phyloP scores from a whole-genome alignment of 345 rosid species.

The Boechera divaricarpa region DNA sequence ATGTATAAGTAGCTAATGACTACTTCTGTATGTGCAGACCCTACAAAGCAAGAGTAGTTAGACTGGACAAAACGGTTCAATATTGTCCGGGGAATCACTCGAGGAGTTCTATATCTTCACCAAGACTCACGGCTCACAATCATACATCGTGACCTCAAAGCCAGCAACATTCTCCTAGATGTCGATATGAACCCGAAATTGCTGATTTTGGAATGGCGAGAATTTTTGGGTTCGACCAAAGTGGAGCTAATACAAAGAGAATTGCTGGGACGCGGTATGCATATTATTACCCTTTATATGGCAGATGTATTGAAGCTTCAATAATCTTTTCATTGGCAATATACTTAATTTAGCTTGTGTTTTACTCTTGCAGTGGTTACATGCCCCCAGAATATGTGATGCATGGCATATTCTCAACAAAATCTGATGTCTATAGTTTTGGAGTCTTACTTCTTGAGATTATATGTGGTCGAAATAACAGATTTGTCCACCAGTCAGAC shows the following conservation, averaged over 20 bases:
- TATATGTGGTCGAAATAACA: constrained; percentile 16
- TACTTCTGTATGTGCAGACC: constrained; percentile 37
- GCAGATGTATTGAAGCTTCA: no score
- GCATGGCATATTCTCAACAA: constrained; percentile 28
- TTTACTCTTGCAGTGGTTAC: constrained; percentile 11
- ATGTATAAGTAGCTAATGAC: not conserved
- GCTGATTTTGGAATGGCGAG: constrained; percentile 35
- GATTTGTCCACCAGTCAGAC: not conserved
- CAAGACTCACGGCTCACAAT: constrained; percentile 37
- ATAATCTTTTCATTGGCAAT: no score
- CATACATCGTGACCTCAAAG: constrained; percentile 28
- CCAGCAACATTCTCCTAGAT: constrained; percentile 29
- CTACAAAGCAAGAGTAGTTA: constrained; percentile 9
- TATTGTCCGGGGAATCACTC: constrained; percentile 17
- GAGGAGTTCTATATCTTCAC: constrained; percentile 32
- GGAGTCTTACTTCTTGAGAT: constrained; percentile 44
- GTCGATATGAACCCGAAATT: constrained; percentile 22
- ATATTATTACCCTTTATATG: not conserved
- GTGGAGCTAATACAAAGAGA: constrained; percentile 23
- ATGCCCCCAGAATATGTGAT: constrained; percentile 36
- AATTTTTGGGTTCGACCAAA: constrained; percentile 19
- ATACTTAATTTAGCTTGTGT: not conserved
- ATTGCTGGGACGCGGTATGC: constrained; percentile 28
- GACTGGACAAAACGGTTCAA: constrained; percentile 22
- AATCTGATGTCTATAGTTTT: constrained; percentile 37